phyloP scores from a whole-genome alignment of 257 asterid species.

The Euphrasia confusa region DNA sequence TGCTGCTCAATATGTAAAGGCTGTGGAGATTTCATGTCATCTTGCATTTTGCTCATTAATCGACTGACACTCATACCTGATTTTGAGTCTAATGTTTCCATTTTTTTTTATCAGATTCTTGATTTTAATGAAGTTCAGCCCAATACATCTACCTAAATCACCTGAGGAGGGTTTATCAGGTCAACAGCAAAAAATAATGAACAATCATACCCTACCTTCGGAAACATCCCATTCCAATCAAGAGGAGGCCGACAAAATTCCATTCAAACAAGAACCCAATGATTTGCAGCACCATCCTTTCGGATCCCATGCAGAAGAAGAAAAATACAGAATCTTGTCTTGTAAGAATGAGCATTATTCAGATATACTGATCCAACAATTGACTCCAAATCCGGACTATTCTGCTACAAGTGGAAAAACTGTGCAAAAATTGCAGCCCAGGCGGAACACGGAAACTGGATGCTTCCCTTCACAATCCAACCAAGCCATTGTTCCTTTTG shows the following conservation, averaged over 20 bases:
- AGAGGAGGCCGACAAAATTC: constrained; percentile 25
- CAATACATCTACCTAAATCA: constrained; percentile 1
- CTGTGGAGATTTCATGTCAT: too few species aligned
- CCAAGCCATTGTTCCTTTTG: constrained; percentile 12
- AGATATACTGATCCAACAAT: constrained; percentile 26
- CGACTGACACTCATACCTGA: background rate
- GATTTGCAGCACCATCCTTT: constrained; percentile 28
- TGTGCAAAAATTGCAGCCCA: constrained; percentile 35
- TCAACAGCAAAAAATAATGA: constrained; percentile 24
- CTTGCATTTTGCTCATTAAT: background rate
- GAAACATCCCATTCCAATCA: constrained; percentile 24
- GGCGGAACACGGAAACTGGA: constrained; percentile 34
- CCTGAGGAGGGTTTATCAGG: constrained; percentile 24
- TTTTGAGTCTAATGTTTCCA: constrained; percentile 1
- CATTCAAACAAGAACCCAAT: constrained; percentile 33
- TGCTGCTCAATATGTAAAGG: too few species aligned
- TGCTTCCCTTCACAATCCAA: too few species aligned
- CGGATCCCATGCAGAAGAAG: constrained; percentile 30
- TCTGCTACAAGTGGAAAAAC: constrained; percentile 27
- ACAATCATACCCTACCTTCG: constrained; percentile 8
- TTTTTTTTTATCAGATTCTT: background rate
- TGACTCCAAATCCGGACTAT: constrained; percentile 24
- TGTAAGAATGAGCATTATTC: constrained; percentile 25
- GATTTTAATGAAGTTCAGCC: constrained; percentile 30
- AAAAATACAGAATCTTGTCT: constrained; percentile 20